These are phyloP conservation scores for Blastobotrys illinoisensis DNA, from an alignment of 1,139 yeast genomes.

Conservation along the genomic window DNA sequence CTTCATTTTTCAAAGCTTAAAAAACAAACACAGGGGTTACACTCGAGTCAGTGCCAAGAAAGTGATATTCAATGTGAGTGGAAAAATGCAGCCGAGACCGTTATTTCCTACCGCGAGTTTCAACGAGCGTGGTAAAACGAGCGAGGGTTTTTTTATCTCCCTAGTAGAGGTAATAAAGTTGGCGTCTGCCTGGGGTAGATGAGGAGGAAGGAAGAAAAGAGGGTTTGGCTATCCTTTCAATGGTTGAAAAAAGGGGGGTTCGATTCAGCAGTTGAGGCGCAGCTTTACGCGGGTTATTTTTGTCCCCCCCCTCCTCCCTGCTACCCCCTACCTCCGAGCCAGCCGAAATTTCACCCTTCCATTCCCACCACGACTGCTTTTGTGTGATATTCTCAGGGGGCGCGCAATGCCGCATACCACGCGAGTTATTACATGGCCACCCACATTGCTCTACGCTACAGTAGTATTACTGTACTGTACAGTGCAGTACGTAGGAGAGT, in stretches of 20 bases:
- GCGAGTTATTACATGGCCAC: background rate
- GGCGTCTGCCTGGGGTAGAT: background rate
- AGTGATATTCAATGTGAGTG: conserved; percentile 14
- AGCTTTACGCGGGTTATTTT: background rate
- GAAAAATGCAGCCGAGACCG: background rate
- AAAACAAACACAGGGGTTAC: background rate
- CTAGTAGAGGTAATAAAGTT: background rate
- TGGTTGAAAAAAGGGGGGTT: background rate
- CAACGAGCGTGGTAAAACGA: conserved; percentile 2
- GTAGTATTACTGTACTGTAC: too few species aligned
- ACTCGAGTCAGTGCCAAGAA: conserved; percentile 9
- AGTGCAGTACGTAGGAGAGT: too few species aligned
- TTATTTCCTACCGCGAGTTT: background rate
- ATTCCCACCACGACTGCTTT: too few species aligned
- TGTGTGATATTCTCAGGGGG: background rate
- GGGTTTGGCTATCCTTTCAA: background rate
- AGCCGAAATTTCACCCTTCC: background rate
- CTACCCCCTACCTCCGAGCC: background rate
- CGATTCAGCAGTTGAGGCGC: background rate
- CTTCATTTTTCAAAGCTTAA: conserved; percentile 7
- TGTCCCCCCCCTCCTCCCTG: background rate
- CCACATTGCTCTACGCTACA: too few species aligned
- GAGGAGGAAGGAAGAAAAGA: conserved; percentile 3
- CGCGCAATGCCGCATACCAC: background rate
- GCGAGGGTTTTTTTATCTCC: conserved; percentile 3